Percentiles rank a stretch among this genome's conserved stretches.
Conservation (phyloP, 768 basidiomycete genomes). For the Xerocomellus dryophilus region DNA sequence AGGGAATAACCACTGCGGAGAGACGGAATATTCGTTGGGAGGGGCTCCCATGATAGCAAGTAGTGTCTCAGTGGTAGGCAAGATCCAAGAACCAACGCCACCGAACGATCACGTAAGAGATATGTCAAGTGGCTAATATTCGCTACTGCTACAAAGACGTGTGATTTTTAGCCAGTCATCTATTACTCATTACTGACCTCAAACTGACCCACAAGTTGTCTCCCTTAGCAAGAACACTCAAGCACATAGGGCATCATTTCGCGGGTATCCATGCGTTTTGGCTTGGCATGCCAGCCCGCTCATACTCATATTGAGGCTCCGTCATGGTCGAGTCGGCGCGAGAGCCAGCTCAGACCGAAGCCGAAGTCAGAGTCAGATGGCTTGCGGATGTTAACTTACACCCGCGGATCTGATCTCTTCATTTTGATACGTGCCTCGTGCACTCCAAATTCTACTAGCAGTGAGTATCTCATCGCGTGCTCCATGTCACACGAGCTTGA, state of each 20-base stretch:
- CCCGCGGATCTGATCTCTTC: slow-evolving; percentile 32
- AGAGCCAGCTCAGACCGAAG: slow-evolving; percentile 21
- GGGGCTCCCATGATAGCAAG: slow-evolving; percentile 20
- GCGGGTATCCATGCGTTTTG: not conserved
- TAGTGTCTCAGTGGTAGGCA: not conserved
- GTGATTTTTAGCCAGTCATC: not conserved
- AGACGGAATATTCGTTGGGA: slow-evolving; percentile 25
- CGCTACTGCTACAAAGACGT: not conserved
- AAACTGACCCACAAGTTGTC: slow-evolving; percentile 9
- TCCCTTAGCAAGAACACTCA: slow-evolving; percentile 1
- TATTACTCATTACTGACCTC: slow-evolving; percentile 19
- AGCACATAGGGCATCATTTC: not conserved
- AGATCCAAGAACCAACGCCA: slow-evolving; percentile 20
- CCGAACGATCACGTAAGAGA: slow-evolving; percentile 26
- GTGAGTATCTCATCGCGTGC: slow-evolving; percentile 11
- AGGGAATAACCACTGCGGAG: slow-evolving; percentile 72
- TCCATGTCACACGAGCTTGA: slow-evolving; percentile 1
- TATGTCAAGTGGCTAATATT: not conserved
- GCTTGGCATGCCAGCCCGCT: slow-evolving; percentile 1
- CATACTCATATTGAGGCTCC: not conserved
- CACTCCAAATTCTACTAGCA: not conserved
- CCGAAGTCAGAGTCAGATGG: slow-evolving; percentile 14
- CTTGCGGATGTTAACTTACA: slow-evolving; percentile 19
- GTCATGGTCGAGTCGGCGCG: slow-evolving; percentile 5
- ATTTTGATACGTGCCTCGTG: slow-evolving; percentile 29